Evolutionary conservation across 306 rosid species (phyloP), one percentile per base, ranked within the genome.

Genomic region (Lablab purpureus): DNA sequence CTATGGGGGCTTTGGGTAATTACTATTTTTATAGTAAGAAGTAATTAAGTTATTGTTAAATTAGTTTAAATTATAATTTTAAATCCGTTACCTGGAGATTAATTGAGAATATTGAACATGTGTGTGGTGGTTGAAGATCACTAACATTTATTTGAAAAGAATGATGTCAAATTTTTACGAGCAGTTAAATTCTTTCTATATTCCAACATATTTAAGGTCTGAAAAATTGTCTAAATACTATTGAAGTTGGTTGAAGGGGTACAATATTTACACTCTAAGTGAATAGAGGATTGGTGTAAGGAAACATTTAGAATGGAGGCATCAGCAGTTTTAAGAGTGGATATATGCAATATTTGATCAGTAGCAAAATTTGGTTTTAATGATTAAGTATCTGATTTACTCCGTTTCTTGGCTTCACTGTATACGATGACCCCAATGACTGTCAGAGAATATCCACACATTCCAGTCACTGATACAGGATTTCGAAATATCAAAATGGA

Each of bases 391-490:
- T 71, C 76, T 83, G 49, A 76, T 69, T 79, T 79, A 78, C 46
- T 22, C 81, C 84, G 69, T 81, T 89, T 86, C 76, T 87, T 89
- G 58, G 90, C 85, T 83, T 86, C 91, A 80, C 96, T 79, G 75
- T 91, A 91, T 52, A 85, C 62, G 75, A 88, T 41, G 10, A 91
- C 92, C 51, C 94, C 95, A 71, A 86, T 10, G 17, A 88, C 89
- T 17, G 92, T 90, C 67, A 90, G 90, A 21, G 75, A 64, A 72
- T 89, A 91, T 69, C 96, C 91, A 14, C 75, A 47, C 93, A 91
- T 91, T 49, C 96, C 90, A 56, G 83, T 85, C 2, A 86, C 40
- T 50, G 96, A 87, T 32, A 85, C 80, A 51, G 96, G 96, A 79
- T 91, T 91, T 60, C 80, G 74, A 27, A 89, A 91, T 30, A 89